phyloP scores from a whole-genome alignment of 2,329 filamentous ascomycete species.

The Rutstroemia sp. region DNA sequence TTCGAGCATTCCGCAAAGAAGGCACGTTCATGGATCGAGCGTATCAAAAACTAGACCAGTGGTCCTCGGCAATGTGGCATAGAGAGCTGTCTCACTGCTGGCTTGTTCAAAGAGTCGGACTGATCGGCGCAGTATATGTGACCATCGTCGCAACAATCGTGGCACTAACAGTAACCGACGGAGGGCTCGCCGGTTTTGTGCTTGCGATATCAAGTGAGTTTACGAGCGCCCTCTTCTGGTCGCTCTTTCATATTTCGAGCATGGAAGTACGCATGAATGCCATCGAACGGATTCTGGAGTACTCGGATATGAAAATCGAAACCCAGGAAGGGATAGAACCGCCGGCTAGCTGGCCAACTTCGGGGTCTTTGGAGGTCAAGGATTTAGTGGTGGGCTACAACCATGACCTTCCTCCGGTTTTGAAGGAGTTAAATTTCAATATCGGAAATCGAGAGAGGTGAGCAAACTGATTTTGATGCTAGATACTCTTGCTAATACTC shows the following conservation, averaged over 20 bases:
- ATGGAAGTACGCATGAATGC: conserved; percentile 72
- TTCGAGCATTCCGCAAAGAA: conserved; percentile 65
- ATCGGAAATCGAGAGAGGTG: conserved; percentile 53
- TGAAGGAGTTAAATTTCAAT: conserved; percentile 63
- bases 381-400: conserved; percentile 68
- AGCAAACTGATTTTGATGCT: no score
- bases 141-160: conserved; percentile 58
- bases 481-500: no score
- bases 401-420: conserved; percentile 59
- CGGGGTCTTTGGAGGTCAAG: conserved; percentile 63
- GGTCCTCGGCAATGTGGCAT: conserved; percentile 59
- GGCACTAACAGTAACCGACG: conserved; percentile 52
- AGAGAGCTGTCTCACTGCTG: conserved; percentile 32
- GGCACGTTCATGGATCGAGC: conserved; percentile 59
- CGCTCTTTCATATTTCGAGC: conserved; percentile 55
- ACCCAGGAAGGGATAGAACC: conserved; percentile 52
- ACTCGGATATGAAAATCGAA: conserved; percentile 61
- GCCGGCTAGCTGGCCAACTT: conserved; percentile 67
- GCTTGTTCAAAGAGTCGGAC: conserved; percentile 11
- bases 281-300: conserved; percentile 69
- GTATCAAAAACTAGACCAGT: conserved; percentile 58
- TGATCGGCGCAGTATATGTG: conserved; percentile 62
- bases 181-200: conserved; percentile 66
- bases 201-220: conserved; percentile 66
- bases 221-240: conserved; percentile 53